A percentile compares a stretch with the other conserved stretches of the same genome.
phyloP scores from a whole-genome alignment of 371 early-diverging fungal genomes.

The Mucor plumbeus region DNA sequence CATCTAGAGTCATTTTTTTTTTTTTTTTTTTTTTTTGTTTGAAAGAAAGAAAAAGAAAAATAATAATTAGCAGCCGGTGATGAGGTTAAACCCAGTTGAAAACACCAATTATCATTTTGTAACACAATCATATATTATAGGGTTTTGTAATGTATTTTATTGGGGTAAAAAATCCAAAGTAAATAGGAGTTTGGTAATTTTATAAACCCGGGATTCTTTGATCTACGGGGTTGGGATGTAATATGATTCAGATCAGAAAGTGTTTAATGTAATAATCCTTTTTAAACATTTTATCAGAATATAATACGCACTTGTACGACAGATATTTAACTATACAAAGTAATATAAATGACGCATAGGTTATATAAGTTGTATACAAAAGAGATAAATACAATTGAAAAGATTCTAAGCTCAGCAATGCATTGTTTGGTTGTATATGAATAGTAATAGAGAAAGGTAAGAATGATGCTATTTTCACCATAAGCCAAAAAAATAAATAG shows the following conservation, averaged over 20 bases:
- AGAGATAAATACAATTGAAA: background rate
- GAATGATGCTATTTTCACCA: background rate
- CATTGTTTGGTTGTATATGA: background rate
- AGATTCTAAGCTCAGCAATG: conserved; percentile 1
- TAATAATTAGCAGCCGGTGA: background rate
- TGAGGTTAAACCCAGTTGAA: conserved; percentile 4
- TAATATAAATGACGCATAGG: conserved; percentile 1
- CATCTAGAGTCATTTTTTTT: conserved; percentile 8
- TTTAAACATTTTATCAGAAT: background rate
- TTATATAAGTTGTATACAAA: background rate
- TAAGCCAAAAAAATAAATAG: background rate
- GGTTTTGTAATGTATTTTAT: background rate
- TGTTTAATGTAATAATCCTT: too few species aligned
- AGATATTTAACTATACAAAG: background rate
- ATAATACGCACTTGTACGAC: background rate
- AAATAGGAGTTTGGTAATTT: background rate
- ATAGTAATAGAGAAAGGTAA: background rate
- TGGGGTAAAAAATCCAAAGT: background rate
- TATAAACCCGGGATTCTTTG: background rate
- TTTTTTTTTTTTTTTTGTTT: background rate
- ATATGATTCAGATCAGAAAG: background rate
- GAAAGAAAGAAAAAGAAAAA: conserved; percentile 9
- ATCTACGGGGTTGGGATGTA: background rate
- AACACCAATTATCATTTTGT: conserved; percentile 3
- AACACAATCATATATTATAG: background rate